Percentiles rank a stretch among this genome's conserved stretches.
These are phyloP conservation scores for Somion occarium DNA, from an alignment of 1,284 basidiomycete genomes.

Conservation along the genomic window DNA sequence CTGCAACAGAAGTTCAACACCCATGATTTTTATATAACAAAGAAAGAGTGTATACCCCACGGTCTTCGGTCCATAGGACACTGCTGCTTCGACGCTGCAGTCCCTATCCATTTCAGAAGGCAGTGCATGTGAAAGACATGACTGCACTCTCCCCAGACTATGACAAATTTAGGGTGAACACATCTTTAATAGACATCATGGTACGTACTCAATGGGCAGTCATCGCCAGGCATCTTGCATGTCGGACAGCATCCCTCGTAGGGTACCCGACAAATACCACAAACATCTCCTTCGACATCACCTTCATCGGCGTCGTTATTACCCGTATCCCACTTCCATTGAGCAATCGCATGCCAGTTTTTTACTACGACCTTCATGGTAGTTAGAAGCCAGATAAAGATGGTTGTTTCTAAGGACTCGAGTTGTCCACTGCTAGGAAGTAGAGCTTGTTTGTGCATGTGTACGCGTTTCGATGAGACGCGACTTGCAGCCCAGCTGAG, in stretches of 20 bases:
- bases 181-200: background rate
- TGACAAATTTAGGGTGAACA: constrained; percentile 3
- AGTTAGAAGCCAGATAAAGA: background rate
- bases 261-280: constrained; percentile 89
- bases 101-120: constrained; percentile 90
- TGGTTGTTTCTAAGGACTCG: background rate
- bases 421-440: background rate
- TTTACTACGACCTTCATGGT: constrained; percentile 78
- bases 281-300: constrained; percentile 67
- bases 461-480: too few species aligned
- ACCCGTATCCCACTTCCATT: constrained; percentile 83
- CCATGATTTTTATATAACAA: too few species aligned
- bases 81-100: constrained; percentile 81
- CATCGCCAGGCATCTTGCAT: constrained; percentile 94
- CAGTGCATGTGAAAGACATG: constrained; percentile 97
- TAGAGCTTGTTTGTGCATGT: background rate
- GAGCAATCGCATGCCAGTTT: constrained; percentile 80
- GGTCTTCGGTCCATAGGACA: constrained; percentile 92
- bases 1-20: too few species aligned
- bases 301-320: constrained; percentile 29
- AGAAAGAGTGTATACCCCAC: constrained; percentile 76
- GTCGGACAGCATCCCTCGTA: constrained; percentile 92
- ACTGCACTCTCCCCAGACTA: constrained; percentile 94
- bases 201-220: constrained; percentile 86
- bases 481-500: too few species aligned